Conservation (phyloP, 306 rosid species). For the Neltuma alba region DNA sequence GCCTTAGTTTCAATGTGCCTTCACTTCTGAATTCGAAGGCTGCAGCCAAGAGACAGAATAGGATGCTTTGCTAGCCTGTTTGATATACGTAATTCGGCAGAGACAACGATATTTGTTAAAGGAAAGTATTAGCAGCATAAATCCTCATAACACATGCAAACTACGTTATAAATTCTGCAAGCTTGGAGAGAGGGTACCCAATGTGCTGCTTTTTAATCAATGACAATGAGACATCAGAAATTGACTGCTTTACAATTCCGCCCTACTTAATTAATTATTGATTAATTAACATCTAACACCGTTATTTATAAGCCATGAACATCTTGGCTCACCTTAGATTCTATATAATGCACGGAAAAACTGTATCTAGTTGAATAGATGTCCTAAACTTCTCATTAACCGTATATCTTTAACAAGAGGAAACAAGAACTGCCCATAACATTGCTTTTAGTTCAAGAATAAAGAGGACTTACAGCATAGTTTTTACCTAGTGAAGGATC, state of each 20-base stretch:
- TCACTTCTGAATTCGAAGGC: neutral
- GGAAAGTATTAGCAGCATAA: slow-evolving; percentile 1
- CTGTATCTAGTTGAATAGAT: slow-evolving; percentile 13
- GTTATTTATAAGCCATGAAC: neutral
- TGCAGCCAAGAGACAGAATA: slow-evolving; percentile 20
- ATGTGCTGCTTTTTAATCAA: neutral
- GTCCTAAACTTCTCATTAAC: neutral
- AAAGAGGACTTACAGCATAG: slow-evolving; percentile 11
- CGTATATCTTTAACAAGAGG: neutral
- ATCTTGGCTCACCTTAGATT: neutral
- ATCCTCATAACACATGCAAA: slow-evolving; percentile 17
- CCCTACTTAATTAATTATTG: neutral
- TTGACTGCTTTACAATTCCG: slow-evolving; percentile 5
- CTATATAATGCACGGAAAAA: neutral
- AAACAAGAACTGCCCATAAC: neutral
- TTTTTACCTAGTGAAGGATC: neutral
- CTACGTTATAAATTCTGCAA: neutral
- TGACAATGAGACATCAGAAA: neutral
- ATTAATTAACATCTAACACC: neutral
- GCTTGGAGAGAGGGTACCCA: neutral
- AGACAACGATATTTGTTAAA: neutral
- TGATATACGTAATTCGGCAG: slow-evolving; percentile 2
- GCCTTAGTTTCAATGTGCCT: neutral
- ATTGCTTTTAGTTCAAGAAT: neutral
- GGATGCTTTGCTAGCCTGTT: neutral